A percentile compares a stretch with the other conserved stretches of the same genome.
phyloP scores from a whole-genome alignment of 306 rosid genomes.

The Boehmeria nivea region DNA sequence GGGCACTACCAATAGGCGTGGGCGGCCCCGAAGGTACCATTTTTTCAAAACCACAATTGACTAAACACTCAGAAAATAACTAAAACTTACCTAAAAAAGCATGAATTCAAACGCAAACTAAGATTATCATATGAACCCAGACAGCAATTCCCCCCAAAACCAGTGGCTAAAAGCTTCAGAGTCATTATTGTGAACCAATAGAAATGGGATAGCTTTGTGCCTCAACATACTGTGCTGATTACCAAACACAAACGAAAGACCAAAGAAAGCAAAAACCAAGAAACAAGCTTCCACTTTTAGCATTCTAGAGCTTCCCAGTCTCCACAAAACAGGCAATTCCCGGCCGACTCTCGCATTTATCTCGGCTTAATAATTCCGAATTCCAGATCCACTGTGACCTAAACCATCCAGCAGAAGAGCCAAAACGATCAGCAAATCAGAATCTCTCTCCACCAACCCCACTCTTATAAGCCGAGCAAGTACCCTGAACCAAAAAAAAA shows the following conservation, averaged over 20 bases:
- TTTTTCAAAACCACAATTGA: conserved; percentile 34
- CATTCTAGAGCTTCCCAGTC: conserved; percentile 43
- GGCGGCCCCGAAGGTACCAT: conserved; percentile 95
- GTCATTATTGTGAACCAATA: conserved; percentile 47
- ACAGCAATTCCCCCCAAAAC: conserved; percentile 33
- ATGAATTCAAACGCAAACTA: too few species aligned
- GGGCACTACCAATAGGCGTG: conserved; percentile 78
- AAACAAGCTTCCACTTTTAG: conserved; percentile 39
- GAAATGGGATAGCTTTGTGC: conserved; percentile 38
- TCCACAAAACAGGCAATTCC: conserved; percentile 34
- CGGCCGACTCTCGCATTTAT: conserved; percentile 39
- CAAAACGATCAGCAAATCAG: conserved; percentile 18
- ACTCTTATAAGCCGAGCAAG: conserved; percentile 25
- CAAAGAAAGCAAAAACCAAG: conserved; percentile 37
- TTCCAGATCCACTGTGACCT: conserved; percentile 60
- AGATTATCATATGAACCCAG: conserved; percentile 43
- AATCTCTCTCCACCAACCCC: conserved; percentile 9
- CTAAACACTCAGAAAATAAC: conserved; percentile 32
- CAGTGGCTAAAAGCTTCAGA: conserved; percentile 35
- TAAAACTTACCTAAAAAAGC: conserved; percentile 39
- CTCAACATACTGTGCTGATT: conserved; percentile 35
- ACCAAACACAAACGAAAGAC: conserved; percentile 45
- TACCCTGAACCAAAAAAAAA: conserved; percentile 2
- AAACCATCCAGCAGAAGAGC: conserved; percentile 32
- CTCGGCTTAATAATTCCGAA: conserved; percentile 42